Evolutionary conservation across 768 basidiomycete species (phyloP), one percentile per base, ranked within the genome.

Genomic region (Sporobolomyces phaffii): DNA sequence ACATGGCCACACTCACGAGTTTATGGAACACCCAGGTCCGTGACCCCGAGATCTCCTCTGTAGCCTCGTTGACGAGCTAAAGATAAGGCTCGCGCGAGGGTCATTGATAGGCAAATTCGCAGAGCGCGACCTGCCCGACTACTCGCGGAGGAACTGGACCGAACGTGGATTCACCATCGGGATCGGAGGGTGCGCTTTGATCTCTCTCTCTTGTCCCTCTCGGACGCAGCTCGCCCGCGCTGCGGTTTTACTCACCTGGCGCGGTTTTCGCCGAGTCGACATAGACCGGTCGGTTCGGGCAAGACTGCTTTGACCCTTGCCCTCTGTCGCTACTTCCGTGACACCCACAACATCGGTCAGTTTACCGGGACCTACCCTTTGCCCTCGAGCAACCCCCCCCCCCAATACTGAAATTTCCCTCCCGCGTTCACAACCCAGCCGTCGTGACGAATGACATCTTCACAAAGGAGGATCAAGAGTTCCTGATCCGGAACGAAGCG

Each of bases 391-490:
- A n/a, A n/a, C n/a, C n/a, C n/a, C n/a, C n/a, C n/a, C n/a, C n/a
- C n/a, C n/a, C n/a, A n/a, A n/a, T n/a, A n/a, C n/a, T n/a, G n/a
- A 41, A 41, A 41, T 41, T 24, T 47, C 38, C 38, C 38, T 38
- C 38, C 38, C 38, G 38, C n/a, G n/a, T 29, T 10, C 17, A 20
- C 20, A 14, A 29, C 18, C 34, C 73, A 91, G 93, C 90, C 38
- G 91, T 91, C 3, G 91, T 94, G 18, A 99, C 94, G n/a, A 99
- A 99, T 78, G 94, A 99, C 78, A 99, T 99, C 77, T 99, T 99
- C 79, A 99, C 94, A 40, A 59, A 70, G 26, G 94, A 98, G 77
- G 94, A 98, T 75, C 92, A 96, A 77, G 94, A 98, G 74, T 99
- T 99, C 78, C 80, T 99, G 41, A 94, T 99, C 75, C 86, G 84